phyloP scores from a whole-genome alignment of 2,329 filamentous ascomycete species.

The Aspergillus novofumigatus region DNA sequence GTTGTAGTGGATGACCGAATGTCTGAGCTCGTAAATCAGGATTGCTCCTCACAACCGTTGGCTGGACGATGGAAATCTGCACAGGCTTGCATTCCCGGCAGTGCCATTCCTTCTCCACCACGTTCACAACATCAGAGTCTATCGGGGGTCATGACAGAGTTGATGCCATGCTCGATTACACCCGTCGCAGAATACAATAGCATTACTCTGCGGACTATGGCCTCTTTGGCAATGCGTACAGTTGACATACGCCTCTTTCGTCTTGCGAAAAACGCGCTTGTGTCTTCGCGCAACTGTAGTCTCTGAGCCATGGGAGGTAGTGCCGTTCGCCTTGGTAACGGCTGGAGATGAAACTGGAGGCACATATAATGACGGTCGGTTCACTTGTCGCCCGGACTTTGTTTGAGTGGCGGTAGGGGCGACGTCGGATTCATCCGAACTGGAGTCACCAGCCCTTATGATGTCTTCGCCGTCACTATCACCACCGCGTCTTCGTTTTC shows the following conservation, averaged over 20 bases:
- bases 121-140: conserved; percentile 62
- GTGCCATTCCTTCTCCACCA: conserved; percentile 67
- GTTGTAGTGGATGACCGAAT: conserved; percentile 5
- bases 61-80: conserved; percentile 41
- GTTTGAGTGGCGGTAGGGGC: conserved; percentile 62
- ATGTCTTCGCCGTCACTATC: conserved; percentile 31
- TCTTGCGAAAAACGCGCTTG: conserved; percentile 48
- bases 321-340: conserved; percentile 14
- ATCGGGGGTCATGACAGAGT: conserved; percentile 75
- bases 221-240: conserved; percentile 71
- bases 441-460: conserved; percentile 33
- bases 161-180: conserved; percentile 80
- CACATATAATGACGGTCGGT: conserved; percentile 60
- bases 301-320: conserved; percentile 9
- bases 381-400: conserved; percentile 70
- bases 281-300: conserved; percentile 49
- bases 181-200: conserved; percentile 81
- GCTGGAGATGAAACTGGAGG: conserved; percentile 39
- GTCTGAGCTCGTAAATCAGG: conserved; percentile 7
- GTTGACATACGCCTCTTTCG: conserved; percentile 43
- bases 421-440: conserved; percentile 41
- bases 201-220: conserved; percentile 67
- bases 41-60: conserved; percentile 33
- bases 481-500: conserved; percentile 21
- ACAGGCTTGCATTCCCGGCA: conserved; percentile 59